Percentiles rank a stretch among this genome's conserved stretches.
phyloP scores from a whole-genome alignment of 495 filamentous ascomycete genomes.

The Chlorociboria aeruginascens region DNA sequence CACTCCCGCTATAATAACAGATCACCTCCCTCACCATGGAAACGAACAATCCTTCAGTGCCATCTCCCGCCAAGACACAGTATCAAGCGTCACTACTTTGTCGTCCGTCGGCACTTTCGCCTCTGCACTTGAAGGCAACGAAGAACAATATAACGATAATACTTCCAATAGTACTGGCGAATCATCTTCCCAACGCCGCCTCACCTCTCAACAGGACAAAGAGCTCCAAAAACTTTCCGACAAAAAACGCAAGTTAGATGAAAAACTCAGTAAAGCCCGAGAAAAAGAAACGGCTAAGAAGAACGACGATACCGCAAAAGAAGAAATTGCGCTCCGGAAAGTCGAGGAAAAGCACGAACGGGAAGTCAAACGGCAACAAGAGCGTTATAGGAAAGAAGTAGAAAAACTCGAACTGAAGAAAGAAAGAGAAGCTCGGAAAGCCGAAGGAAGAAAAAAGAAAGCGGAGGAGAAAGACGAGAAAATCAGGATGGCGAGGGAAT shows the following conservation, averaged over 20 bases:
- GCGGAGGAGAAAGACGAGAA: slow-evolving; percentile 42
- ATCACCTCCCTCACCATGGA: slow-evolving; percentile 31
- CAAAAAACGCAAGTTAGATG: slow-evolving; percentile 55
- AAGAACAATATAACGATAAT: slow-evolving; percentile 18
- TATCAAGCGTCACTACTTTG: slow-evolving; percentile 9
- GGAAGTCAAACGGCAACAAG: slow-evolving; percentile 49
- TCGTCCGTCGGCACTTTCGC: slow-evolving; percentile 34
- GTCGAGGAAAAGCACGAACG: slow-evolving; percentile 46
- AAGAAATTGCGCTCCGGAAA: slow-evolving; percentile 35
- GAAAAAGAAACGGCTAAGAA: slow-evolving; percentile 31
- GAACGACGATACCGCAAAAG: slow-evolving; percentile 29
- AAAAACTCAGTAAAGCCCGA: slow-evolving; percentile 47
- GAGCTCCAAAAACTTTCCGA: slow-evolving; percentile 56
- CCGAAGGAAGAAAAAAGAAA: slow-evolving; percentile 43
- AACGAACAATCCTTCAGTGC: neutral
- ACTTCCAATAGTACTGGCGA: slow-evolving; percentile 14
- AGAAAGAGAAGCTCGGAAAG: slow-evolving; percentile 45
- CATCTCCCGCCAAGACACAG: slow-evolving; percentile 18
- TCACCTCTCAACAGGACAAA: slow-evolving; percentile 17
- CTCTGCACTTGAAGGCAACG: slow-evolving; percentile 26
- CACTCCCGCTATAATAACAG: slow-evolving; percentile 23
- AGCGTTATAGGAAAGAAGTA: slow-evolving; percentile 51
- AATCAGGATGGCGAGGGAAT: slow-evolving; percentile 30
- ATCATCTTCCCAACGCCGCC: neutral
- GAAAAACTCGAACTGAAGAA: slow-evolving; percentile 52